Evolutionary conservation across 2,329 filamentous ascomycete genomes (phyloP).

Genomic region (Phaeoacremonium minimum): DNA sequence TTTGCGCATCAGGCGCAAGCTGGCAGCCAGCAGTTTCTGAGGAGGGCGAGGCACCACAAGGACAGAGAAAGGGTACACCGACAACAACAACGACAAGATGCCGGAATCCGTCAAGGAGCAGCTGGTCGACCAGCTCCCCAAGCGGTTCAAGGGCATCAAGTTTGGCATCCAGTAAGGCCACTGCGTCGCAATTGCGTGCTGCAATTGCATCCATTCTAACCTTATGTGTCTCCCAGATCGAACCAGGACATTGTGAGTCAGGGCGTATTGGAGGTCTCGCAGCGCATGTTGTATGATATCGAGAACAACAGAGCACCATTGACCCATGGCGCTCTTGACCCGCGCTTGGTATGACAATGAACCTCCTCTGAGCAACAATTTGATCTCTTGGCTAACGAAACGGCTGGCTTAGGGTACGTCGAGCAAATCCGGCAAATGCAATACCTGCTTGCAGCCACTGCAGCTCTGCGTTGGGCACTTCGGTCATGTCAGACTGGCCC

Average conservation of each 20-base stretch:
- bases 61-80: too few relatives aligned
- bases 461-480: conserved; percentile 93
- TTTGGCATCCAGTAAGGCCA: conserved; percentile 78
- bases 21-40: too few relatives aligned
- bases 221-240: conserved; percentile 49
- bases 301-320: conserved; percentile 73
- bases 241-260: conserved; percentile 95
- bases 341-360: conserved; percentile 61
- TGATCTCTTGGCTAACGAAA: too few relatives aligned
- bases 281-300: conserved; percentile 89
- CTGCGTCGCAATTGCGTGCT: background rate
- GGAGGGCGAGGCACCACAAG: too few relatives aligned
- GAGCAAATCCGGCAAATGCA: conserved; percentile 73
- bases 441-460: conserved; percentile 77
- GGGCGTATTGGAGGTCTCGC: conserved; percentile 90
- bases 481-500: conserved; percentile 82
- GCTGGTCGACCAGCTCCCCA: conserved; percentile 82
- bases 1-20: too few relatives aligned
- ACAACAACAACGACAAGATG: too few relatives aligned
- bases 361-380: conserved; percentile 1
- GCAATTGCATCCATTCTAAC: conserved; percentile 4
- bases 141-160: conserved; percentile 88
- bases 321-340: conserved; percentile 81
- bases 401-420: conserved; percentile 69
- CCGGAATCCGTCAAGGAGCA: conserved; percentile 66